These are phyloP conservation scores for Dictyostelium capitatum DNA, from an alignment of 78 protist genomes.

Conservation along the genomic window DNA sequence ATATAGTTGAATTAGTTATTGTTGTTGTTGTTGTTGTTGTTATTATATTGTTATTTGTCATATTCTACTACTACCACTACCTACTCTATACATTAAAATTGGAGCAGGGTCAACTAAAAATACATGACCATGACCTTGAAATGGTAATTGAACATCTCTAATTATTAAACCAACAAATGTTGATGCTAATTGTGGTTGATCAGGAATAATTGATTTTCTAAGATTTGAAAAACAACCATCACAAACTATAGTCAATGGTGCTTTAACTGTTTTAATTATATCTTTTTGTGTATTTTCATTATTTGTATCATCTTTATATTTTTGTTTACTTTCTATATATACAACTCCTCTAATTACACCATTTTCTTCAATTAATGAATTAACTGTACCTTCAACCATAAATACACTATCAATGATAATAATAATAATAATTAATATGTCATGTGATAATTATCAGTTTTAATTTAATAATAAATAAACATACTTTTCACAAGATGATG, in stretches of 20 bases:
- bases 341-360: constrained; percentile 45
- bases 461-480: not conserved
- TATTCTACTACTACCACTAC: no score
- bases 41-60: no score
- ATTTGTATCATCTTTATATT: not conserved
- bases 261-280: constrained; percentile 17
- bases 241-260: constrained; percentile 86
- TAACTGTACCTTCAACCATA: constrained; percentile 81
- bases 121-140: constrained; percentile 80
- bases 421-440: not conserved
- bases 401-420: constrained; percentile 49
- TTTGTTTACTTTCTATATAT: constrained; percentile 1
- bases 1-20: no score
- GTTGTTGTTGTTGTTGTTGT: not conserved
- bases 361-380: constrained; percentile 67
- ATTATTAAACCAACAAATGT: constrained; percentile 63
- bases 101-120: constrained; percentile 82
- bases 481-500: constrained; percentile 51
- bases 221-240: constrained; percentile 85
- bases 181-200: constrained; percentile 17
- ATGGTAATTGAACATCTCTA: constrained; percentile 50
- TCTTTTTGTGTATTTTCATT: not conserved
- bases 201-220: constrained; percentile 15
- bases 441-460: no score
- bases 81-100: constrained; percentile 69